Conservation (phyloP, 2,329 filamentous ascomycete species). For the Sclerotinia subarctica region DNA sequence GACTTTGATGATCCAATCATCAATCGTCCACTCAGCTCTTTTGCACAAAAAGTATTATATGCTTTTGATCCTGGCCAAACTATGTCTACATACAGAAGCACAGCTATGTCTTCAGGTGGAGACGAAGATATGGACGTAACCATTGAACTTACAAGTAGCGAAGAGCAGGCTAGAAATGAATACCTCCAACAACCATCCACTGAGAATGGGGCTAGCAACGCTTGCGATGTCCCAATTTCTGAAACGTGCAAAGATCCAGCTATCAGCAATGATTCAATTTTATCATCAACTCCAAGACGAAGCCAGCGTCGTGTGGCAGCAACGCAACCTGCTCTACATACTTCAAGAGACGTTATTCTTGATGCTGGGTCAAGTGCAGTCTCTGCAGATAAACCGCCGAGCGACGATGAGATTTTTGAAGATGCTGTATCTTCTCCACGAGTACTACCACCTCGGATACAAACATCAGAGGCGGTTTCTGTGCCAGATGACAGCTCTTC, state of each 20-base stretch:
- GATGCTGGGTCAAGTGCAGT: slow-evolving; percentile 49
- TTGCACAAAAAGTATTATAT: slow-evolving; percentile 30
- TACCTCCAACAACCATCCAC: slow-evolving; percentile 5
- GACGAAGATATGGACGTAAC: slow-evolving; percentile 10
- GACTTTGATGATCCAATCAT: background rate
- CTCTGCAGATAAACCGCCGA: slow-evolving; percentile 32
- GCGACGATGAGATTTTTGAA: slow-evolving; percentile 30
- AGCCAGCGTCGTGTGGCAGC: background rate
- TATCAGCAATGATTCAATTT: background rate
- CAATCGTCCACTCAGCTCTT: slow-evolving; percentile 22
- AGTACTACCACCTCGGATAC: slow-evolving; percentile 1
- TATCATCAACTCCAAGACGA: slow-evolving; percentile 21
- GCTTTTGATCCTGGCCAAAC: slow-evolving; percentile 21
- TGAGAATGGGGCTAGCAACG: background rate
- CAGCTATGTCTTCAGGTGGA: background rate
- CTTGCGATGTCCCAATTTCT: background rate
- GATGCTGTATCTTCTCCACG: slow-evolving; percentile 33
- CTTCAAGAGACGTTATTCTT: slow-evolving; percentile 39
- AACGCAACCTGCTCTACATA: slow-evolving; percentile 17
- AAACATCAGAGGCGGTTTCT: background rate
- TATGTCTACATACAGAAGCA: slow-evolving; percentile 27
- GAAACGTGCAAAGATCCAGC: background rate
- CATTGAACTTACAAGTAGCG: slow-evolving; percentile 15
- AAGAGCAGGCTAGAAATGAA: slow-evolving; percentile 15
- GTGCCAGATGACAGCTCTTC: slow-evolving; percentile 21